These are phyloP conservation scores for Hymenotorrendiella dingleyae DNA, from an alignment of 2,329 filamentous ascomycete genomes.

Conservation along the genomic window DNA sequence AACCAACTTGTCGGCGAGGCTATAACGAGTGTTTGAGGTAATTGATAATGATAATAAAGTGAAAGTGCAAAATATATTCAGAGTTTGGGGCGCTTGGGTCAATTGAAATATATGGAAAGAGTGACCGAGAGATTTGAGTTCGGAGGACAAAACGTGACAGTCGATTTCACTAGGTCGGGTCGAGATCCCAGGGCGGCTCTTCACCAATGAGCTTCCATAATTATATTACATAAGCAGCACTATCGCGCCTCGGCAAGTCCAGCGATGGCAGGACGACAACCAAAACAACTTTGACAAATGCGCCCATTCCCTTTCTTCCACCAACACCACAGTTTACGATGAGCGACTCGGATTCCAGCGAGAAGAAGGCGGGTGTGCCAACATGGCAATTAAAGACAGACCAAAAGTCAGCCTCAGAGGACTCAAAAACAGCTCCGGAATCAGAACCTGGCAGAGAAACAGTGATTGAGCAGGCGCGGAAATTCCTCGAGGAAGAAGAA, in stretches of 20 bases:
- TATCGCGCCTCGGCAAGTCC: conserved; percentile 17
- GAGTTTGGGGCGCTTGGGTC: not conserved
- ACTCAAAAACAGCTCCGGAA: conserved; percentile 3
- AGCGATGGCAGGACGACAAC: conserved; percentile 5
- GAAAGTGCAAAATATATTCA: too few species aligned
- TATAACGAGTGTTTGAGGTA: not conserved
- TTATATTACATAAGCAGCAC: conserved; percentile 18
- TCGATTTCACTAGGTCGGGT: not conserved
- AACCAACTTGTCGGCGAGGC: too few species aligned
- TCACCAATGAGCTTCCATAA: not conserved
- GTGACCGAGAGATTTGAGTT: too few species aligned
- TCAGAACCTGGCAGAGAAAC: conserved; percentile 17
- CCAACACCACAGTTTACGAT: conserved; percentile 15
- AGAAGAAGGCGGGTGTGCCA: conserved; percentile 18
- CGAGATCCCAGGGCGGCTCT: not conserved
- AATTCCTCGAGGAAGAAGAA: conserved; percentile 69
- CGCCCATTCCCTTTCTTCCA: conserved; percentile 1
- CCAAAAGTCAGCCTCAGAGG: conserved; percentile 2
- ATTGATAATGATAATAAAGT: not conserved
- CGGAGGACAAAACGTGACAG: conserved; percentile 1
- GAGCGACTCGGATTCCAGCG: conserved; percentile 22
- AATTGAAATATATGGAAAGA: not conserved
- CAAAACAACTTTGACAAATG: conserved; percentile 2
- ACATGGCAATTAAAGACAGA: conserved; percentile 23
- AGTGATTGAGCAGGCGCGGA: conserved; percentile 61